Percentiles rank a stretch among this genome's conserved stretches.
These are phyloP conservation scores for Ceraceosorus guamensis DNA, from an alignment of 1,284 basidiomycete genomes.

Conservation along the genomic window DNA sequence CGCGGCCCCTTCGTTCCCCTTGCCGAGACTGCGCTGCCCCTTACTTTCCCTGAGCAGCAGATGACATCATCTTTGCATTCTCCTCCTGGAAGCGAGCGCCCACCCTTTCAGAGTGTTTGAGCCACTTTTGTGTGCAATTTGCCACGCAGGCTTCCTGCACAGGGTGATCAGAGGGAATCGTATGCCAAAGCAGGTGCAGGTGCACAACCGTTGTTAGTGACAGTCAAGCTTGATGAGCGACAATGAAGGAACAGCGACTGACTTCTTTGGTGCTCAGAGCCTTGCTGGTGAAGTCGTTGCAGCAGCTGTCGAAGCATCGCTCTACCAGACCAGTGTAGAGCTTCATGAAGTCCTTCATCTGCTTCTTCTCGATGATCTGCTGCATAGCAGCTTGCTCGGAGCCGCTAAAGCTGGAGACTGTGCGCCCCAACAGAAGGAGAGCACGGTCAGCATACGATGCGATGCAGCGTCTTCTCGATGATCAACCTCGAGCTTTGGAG, in stretches of 20 bases:
- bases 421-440: too few species aligned
- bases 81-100: slow-evolving; percentile 67
- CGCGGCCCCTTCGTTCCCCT: too few species aligned
- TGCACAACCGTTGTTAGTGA: background rate
- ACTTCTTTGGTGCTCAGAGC: slow-evolving; percentile 89
- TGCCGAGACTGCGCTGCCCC: too few species aligned
- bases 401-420: slow-evolving; percentile 43
- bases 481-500: too few species aligned
- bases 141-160: slow-evolving; percentile 56
- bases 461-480: too few species aligned
- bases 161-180: background rate
- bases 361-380: slow-evolving; percentile 47
- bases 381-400: slow-evolving; percentile 44
- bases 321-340: slow-evolving; percentile 95
- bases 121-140: slow-evolving; percentile 79
- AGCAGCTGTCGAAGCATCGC: slow-evolving; percentile 87
- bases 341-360: slow-evolving; percentile 98
- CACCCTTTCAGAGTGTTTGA: slow-evolving; percentile 92
- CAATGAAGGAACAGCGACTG: background rate
- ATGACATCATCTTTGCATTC: slow-evolving; percentile 23
- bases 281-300: slow-evolving; percentile 94
- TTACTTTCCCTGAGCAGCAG: background rate
- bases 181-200: slow-evolving; percentile 1
- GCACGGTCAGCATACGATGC: too few species aligned
- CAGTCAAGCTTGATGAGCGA: background rate